Percentiles rank a stretch among this genome's conserved stretches.
These are phyloP conservation scores for Blumeriella jaapii DNA, from an alignment of 2,329 filamentous ascomycete species.

Conservation along the genomic window DNA sequence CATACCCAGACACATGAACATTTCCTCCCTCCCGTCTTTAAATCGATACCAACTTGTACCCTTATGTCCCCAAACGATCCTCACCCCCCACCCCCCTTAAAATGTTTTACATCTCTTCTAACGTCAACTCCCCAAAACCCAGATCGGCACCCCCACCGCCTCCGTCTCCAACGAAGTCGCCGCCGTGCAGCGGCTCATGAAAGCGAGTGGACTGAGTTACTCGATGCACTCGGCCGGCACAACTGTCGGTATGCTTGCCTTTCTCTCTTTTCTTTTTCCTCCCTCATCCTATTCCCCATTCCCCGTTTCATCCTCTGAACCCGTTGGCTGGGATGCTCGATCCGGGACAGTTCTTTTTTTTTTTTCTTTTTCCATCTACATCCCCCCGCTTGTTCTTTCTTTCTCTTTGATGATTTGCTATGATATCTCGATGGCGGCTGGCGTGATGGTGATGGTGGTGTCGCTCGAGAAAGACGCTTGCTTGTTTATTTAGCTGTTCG, in stretches of 20 bases:
- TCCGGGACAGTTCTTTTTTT: too few relatives aligned
- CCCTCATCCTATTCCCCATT: neutral
- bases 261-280: neutral
- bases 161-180: slow-evolving; percentile 79
- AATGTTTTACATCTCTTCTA: neutral
- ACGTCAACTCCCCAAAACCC: neutral
- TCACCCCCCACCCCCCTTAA: neutral
- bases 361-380: too few relatives aligned
- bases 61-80: neutral
- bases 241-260: slow-evolving; percentile 58
- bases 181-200: slow-evolving; percentile 74
- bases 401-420: too few relatives aligned
- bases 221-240: slow-evolving; percentile 91
- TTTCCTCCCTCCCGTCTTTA: too few relatives aligned
- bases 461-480: too few relatives aligned
- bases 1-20: neutral
- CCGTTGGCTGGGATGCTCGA: too few relatives aligned
- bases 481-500: too few relatives aligned
- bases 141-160: slow-evolving; percentile 69
- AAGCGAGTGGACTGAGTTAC: slow-evolving; percentile 69
- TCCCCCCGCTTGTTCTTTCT: too few relatives aligned
- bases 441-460: too few relatives aligned
- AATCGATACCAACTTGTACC: too few relatives aligned
- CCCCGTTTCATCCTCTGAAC: neutral
- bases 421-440: too few relatives aligned